A percentile compares a stretch with the other conserved stretches of the same genome.
Evolutionary conservation across 1,284 basidiomycete genomes (phyloP).

Genomic region (Irpex sp.): DNA sequence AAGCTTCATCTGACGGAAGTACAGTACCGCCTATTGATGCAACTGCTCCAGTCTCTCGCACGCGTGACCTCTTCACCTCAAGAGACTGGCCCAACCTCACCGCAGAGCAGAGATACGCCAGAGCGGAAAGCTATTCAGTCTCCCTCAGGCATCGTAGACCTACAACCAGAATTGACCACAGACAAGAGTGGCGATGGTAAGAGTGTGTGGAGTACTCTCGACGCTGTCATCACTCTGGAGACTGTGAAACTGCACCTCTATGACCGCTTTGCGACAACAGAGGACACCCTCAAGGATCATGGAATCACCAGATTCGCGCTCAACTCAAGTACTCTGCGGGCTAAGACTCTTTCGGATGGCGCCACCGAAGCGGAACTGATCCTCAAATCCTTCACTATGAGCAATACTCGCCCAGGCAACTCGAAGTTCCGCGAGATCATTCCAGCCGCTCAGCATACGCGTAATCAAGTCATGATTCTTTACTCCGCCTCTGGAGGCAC

Average conservation of each 20-base stretch:
- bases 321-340: conserved; percentile 74
- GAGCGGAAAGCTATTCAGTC: neutral
- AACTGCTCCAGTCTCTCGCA: conserved; percentile 73
- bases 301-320: conserved; percentile 88
- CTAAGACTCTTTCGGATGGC: conserved; percentile 84
- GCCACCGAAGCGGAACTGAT: conserved; percentile 86
- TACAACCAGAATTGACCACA: conserved; percentile 57
- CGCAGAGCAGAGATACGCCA: neutral
- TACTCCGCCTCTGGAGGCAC: conserved; percentile 73
- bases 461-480: conserved; percentile 94
- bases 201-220: conserved; percentile 61
- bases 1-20: conserved; percentile 85
- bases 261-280: conserved; percentile 60
- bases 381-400: conserved; percentile 88
- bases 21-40: conserved; percentile 84
- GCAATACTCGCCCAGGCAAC: conserved; percentile 80
- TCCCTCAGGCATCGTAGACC: conserved; percentile 30
- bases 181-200: conserved; percentile 23
- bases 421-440: conserved; percentile 95
- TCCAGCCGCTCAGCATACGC: conserved; percentile 84
- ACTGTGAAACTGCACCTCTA: conserved; percentile 92
- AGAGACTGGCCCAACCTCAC: conserved; percentile 1
- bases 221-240: conserved; percentile 75
- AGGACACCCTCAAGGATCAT: conserved; percentile 66
- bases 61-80: conserved; percentile 31